Evolutionary conservation across 2,329 filamentous ascomycete genomes (phyloP).

Genomic region (Sporothrix inflata): DNA sequence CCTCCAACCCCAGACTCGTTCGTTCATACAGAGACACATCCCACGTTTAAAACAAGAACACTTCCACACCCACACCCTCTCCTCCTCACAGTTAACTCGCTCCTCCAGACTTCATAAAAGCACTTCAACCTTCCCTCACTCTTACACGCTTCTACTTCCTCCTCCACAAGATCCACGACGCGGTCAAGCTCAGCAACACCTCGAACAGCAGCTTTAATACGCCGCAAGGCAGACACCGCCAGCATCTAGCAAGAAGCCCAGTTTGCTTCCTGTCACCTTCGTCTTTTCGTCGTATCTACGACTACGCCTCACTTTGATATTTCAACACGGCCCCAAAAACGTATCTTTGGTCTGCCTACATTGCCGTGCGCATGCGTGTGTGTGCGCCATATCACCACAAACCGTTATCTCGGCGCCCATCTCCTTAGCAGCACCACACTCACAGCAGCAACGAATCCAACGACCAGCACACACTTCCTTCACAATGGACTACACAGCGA

Average conservation of each 20-base stretch:
- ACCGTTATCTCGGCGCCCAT: background rate
- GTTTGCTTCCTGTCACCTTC: background rate
- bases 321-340: background rate
- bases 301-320: background rate
- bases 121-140: background rate
- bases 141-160: background rate
- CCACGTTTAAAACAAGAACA: background rate
- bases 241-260: background rate
- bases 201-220: background rate
- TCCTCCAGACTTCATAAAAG: background rate
- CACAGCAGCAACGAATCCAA: background rate
- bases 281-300: background rate
- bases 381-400: conserved; percentile 21
- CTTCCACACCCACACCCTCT: background rate
- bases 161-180: background rate
- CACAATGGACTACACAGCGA: conserved; percentile 31
- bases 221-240: background rate
- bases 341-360: background rate
- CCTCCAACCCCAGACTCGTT: background rate
- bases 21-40: background rate
- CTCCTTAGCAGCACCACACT: background rate
- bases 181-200: background rate
- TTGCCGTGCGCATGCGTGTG: background rate
- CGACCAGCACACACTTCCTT: background rate
- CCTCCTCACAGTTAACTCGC: background rate